These are phyloP conservation scores for Botrytis sinoallii DNA, from an alignment of 2,329 filamentous ascomycete genomes.

Conservation along the genomic window DNA sequence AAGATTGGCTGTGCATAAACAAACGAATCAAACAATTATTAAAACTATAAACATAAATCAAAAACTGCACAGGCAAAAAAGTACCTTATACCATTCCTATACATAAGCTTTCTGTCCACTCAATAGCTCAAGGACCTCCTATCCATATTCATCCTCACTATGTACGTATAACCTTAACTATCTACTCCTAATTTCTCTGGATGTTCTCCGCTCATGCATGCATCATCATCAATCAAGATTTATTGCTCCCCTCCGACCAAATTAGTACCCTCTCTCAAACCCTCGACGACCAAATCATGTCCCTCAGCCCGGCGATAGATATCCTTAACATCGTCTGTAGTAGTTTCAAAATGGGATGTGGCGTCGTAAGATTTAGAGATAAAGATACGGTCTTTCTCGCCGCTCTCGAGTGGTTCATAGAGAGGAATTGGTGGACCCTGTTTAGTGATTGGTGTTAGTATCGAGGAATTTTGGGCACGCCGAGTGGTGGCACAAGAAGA, in stretches of 20 bases:
- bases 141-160: neutral
- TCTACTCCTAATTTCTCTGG: neutral
- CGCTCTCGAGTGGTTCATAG: constrained; percentile 84
- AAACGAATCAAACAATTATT: constrained; percentile 7
- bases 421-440: constrained; percentile 81
- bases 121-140: neutral
- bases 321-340: constrained; percentile 86
- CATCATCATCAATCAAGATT: constrained; percentile 2
- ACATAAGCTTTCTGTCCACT: constrained; percentile 5
- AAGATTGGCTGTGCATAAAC: neutral
- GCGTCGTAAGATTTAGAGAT: constrained; percentile 99
- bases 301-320: constrained; percentile 77
- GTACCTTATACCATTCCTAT: constrained; percentile 12
- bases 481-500: neutral
- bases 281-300: constrained; percentile 64
- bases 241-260: constrained; percentile 64
- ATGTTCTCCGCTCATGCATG: neutral
- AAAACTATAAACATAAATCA: neutral
- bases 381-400: constrained; percentile 85
- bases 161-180: constrained; percentile 2
- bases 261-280: constrained; percentile 64
- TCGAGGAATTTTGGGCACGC: neutral
- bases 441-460: constrained; percentile 19
- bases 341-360: constrained; percentile 95
- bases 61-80: constrained; percentile 8